A percentile compares a stretch with the other conserved stretches of the same genome.
Evolutionary conservation across 2,329 filamentous ascomycete species (phyloP).

Genomic region (Trematosphaeria pertusa): DNA sequence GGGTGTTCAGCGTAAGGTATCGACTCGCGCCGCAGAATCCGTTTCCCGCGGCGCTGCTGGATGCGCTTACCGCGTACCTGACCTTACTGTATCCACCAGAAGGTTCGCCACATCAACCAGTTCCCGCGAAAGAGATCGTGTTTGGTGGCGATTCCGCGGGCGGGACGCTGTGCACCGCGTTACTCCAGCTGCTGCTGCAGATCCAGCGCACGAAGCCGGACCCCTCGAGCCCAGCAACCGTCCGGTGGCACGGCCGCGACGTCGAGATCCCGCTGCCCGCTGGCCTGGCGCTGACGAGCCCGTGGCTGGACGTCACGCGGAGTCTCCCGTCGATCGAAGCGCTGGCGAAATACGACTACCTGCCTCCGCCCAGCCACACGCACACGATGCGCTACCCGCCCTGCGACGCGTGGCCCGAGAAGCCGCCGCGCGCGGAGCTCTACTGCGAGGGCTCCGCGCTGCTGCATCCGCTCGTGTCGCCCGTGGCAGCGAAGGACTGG

Average conservation of each 20-base stretch:
- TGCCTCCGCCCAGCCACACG: slow-evolving; percentile 55
- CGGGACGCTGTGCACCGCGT: slow-evolving; percentile 70
- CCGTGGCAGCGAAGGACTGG: slow-evolving; percentile 68
- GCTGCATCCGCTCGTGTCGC: slow-evolving; percentile 72
- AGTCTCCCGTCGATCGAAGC: slow-evolving; percentile 63
- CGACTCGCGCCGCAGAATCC: slow-evolving; percentile 76
- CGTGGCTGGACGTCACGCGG: slow-evolving; percentile 76
- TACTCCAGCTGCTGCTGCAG: slow-evolving; percentile 74
- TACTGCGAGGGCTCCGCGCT: slow-evolving; percentile 55
- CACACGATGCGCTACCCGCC: slow-evolving; percentile 50
- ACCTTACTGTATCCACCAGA: slow-evolving; percentile 74
- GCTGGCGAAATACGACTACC: slow-evolving; percentile 68
- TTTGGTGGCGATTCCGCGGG: slow-evolving; percentile 79
- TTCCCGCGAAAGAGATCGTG: slow-evolving; percentile 71
- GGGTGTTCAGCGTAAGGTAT: slow-evolving; percentile 76
- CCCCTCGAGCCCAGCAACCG: slow-evolving; percentile 51
- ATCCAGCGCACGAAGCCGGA: slow-evolving; percentile 53
- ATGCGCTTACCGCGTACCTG: slow-evolving; percentile 76
- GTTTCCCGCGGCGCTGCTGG: slow-evolving; percentile 77
- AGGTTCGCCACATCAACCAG: slow-evolving; percentile 69
- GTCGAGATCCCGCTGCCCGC: slow-evolving; percentile 71
- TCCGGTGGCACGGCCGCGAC: slow-evolving; percentile 67
- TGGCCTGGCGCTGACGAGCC: slow-evolving; percentile 67
- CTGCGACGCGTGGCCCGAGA: slow-evolving; percentile 58
- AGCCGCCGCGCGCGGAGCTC: slow-evolving; percentile 55